Evolutionary conservation across 208 protist species (phyloP), one percentile per base, ranked within the genome.

Genomic region (Crithidia thermophila): DNA sequence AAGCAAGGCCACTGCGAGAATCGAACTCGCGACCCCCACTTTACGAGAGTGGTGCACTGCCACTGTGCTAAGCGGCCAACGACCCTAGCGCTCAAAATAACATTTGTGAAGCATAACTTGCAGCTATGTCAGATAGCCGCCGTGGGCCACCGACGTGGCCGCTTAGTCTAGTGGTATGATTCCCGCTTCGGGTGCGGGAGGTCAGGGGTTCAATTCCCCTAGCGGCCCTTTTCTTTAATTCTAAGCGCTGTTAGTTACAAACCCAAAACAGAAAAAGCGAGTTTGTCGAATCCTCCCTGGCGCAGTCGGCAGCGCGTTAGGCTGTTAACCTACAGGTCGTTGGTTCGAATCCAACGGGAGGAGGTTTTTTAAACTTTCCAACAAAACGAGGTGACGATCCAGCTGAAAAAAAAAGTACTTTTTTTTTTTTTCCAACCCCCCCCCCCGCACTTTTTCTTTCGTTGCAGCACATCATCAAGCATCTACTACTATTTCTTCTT

Each of bases 241-340:
- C 3, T 16, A 30, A 39, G 8, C 40, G 33, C 37, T 36, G 34
- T 47, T 16, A 16, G 27, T n/a, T 31, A 18, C 9, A n/a, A 16
- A 16, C 16, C 16, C 39, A 43, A 8, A 59, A 31, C 10, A 3
- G 18, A 59, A 59, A 45, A 49, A 8, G 5, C 1, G 34, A 21
- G 21, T 20, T 47, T 42, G 8, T 14, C 36, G 69, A 71, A 60
- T 96, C 91, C 91, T 96, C 88, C 91, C 81, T 96, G 91, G 91
- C 91, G 91, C 91, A 96, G 91, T 96, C 91, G 91, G 91, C 88
- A 96, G 91, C 91, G 91, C 91, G 91, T 96, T 96, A 96, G 91
- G 91, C 91, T 96, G 91, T 96, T 96, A 96, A 96, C 91, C 91
- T 96, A 96, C 91, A 96, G 90, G 90, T 95, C 90, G 90, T 95